phyloP scores from a whole-genome alignment of 768 basidiomycete species.

The Mycena maculata region DNA sequence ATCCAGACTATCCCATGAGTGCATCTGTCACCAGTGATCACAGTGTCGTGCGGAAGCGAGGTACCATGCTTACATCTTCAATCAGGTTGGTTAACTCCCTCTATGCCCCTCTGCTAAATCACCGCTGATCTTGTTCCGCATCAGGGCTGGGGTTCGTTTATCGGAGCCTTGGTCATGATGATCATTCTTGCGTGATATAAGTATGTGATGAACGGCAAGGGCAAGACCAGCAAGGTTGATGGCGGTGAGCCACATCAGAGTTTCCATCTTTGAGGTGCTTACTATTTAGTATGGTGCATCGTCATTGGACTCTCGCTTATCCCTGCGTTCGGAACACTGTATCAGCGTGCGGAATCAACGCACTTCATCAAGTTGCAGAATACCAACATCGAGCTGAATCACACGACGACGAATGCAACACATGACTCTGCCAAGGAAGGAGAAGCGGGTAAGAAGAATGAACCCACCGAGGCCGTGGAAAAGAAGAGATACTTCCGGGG shows the following conservation, averaged over 20 bases:
- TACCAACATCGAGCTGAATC: conserved; percentile 44
- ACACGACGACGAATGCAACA: background rate
- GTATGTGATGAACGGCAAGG: conserved; percentile 67
- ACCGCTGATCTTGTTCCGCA: too few relatives aligned
- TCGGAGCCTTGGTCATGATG: conserved; percentile 71
- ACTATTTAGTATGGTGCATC: conserved; percentile 83
- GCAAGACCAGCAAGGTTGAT: conserved; percentile 72
- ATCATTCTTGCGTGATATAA: conserved; percentile 74
- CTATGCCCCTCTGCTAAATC: too few relatives aligned
- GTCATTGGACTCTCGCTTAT: conserved; percentile 75
- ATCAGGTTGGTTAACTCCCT: conserved; percentile 42
- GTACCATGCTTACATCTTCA: conserved; percentile 84
- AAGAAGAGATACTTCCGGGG: conserved; percentile 66
- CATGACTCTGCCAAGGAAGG: conserved; percentile 24
- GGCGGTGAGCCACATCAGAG: conserved; percentile 66
- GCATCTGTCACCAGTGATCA: conserved; percentile 77
- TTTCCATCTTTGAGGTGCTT: too few relatives aligned
- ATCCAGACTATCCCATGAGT: conserved; percentile 77
- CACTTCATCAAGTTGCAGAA: conserved; percentile 62
- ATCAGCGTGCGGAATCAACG: conserved; percentile 78
- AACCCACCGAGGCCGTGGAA: conserved; percentile 36
- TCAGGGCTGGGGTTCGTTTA: conserved; percentile 82
- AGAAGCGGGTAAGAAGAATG: background rate
- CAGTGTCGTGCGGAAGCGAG: conserved; percentile 71
- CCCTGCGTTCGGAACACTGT: conserved; percentile 79